Evolutionary conservation across 2,329 filamentous ascomycete genomes (phyloP).

Genomic region (Calonectria honghensis): DNA sequence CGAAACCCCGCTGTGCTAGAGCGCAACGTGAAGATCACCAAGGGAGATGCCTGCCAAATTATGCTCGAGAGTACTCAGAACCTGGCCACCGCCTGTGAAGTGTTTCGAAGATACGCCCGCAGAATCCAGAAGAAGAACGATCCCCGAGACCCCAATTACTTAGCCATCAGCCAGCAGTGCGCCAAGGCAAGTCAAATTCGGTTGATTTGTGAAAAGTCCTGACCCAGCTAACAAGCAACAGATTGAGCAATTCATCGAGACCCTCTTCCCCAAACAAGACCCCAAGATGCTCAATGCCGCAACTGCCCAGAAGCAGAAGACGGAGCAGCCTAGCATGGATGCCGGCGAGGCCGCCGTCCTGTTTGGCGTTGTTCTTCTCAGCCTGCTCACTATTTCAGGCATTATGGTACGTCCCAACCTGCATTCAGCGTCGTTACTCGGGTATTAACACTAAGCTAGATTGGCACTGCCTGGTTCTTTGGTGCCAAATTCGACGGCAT

Average conservation of each 20-base stretch:
- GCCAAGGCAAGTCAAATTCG: slow-evolving; percentile 76
- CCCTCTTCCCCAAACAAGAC: slow-evolving; percentile 90
- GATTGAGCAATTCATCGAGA: slow-evolving; percentile 97
- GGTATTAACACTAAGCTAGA: slow-evolving; percentile 66
- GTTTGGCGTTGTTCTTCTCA: slow-evolving; percentile 77
- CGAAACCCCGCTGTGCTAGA: slow-evolving; percentile 91
- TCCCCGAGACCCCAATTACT: slow-evolving; percentile 92
- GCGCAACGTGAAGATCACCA: slow-evolving; percentile 95
- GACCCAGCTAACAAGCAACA: slow-evolving; percentile 60
- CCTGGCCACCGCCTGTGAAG: slow-evolving; percentile 84
- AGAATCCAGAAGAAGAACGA: slow-evolving; percentile 96
- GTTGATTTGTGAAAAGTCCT: slow-evolving; percentile 24
- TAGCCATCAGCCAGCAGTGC: slow-evolving; percentile 93
- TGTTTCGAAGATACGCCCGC: slow-evolving; percentile 86
- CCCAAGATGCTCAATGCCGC: slow-evolving; percentile 73
- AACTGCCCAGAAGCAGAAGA: slow-evolving; percentile 61
- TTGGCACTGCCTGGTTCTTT: slow-evolving; percentile 85
- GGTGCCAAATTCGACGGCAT: slow-evolving; percentile 85
- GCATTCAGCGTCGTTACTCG: not conserved
- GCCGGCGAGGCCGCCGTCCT: slow-evolving; percentile 80
- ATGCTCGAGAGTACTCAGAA: slow-evolving; percentile 97
- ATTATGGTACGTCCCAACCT: slow-evolving; percentile 82
- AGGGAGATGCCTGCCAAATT: slow-evolving; percentile 91
- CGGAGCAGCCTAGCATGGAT: slow-evolving; percentile 68
- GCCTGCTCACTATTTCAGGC: slow-evolving; percentile 82